These are phyloP conservation scores for Peronosclerospora sorghi DNA, from an alignment of 352 stramenopile species.

Conservation along the genomic window DNA sequence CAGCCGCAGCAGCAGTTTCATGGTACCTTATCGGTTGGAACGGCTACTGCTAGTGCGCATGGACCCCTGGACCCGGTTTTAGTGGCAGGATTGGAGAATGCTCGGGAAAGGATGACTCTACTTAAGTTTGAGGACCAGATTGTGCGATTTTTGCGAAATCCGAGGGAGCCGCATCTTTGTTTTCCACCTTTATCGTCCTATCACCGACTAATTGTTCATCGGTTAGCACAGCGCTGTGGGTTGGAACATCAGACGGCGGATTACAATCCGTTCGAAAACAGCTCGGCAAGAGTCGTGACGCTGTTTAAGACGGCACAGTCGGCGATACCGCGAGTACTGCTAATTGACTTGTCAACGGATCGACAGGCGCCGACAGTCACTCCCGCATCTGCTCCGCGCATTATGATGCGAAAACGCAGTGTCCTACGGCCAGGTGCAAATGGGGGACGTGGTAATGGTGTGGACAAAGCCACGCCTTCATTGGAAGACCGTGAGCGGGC, in stretches of 20 bases:
- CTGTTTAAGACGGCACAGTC: slow-evolving; percentile 82
- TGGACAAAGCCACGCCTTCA: slow-evolving; percentile 49
- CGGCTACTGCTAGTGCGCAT: too few relatives aligned
- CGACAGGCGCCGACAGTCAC: slow-evolving; percentile 48
- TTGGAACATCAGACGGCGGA: slow-evolving; percentile 84
- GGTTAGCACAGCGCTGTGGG: slow-evolving; percentile 87
- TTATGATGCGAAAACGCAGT: slow-evolving; percentile 86
- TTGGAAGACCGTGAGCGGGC: slow-evolving; percentile 89
- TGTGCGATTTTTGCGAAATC: slow-evolving; percentile 61
- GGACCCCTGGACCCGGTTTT: slow-evolving; percentile 68
- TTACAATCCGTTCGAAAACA: slow-evolving; percentile 58
- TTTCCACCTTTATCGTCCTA: slow-evolving; percentile 82
- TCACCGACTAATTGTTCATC: slow-evolving; percentile 86
- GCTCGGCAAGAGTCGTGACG: slow-evolving; percentile 73
- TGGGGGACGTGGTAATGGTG: slow-evolving; percentile 32
- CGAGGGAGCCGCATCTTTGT: slow-evolving; percentile 51
- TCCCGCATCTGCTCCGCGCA: slow-evolving; percentile 77
- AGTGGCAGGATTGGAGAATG: slow-evolving; percentile 67
- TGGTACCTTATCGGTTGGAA: too few relatives aligned
- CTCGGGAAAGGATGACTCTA: slow-evolving; percentile 65
- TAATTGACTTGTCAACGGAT: slow-evolving; percentile 82
- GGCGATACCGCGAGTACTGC: slow-evolving; percentile 58
- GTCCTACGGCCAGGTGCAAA: slow-evolving; percentile 25
- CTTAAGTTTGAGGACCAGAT: slow-evolving; percentile 86
- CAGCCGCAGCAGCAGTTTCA: slow-evolving; percentile 7